Evolutionary conservation across 129 eudicot genomes (phyloP).

Genomic region (Pseudognaphalium luteoalbum): DNA sequence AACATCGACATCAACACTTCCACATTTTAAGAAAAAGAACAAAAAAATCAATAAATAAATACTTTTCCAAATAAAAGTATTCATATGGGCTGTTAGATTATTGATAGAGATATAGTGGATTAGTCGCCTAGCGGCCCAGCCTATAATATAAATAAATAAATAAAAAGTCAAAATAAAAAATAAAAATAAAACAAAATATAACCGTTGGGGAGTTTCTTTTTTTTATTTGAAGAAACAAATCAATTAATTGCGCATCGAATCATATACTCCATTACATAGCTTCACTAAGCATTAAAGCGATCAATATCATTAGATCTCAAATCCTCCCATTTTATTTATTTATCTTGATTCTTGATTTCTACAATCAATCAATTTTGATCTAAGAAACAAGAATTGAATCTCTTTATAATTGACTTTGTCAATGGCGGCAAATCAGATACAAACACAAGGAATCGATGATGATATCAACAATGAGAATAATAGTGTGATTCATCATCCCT

Average conservation of each 20-base stretch:
- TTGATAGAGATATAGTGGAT: neutral
- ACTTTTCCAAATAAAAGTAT: neutral
- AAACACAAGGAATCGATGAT: neutral
- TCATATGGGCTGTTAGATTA: neutral
- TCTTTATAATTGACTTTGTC: neutral
- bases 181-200: constrained; percentile 21
- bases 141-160: neutral
- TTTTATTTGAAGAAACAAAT: neutral
- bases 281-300: constrained; percentile 23
- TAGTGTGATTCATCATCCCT: constrained; percentile 53
- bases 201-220: constrained; percentile 28
- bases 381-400: constrained; percentile 1
- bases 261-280: constrained; percentile 27
- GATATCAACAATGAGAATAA: neutral
- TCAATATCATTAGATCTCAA: neutral
- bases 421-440: constrained; percentile 28
- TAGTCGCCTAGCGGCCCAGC: neutral
- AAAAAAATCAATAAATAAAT: too few species aligned
- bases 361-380: neutral
- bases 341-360: neutral
- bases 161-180: neutral
- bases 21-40: too few species aligned
- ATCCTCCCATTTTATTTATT: neutral
- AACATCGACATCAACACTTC: too few species aligned
- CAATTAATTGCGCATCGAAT: neutral